Evolutionary conservation across 257 asterid species (phyloP).

Genomic region (Paulownia fortunei): DNA sequence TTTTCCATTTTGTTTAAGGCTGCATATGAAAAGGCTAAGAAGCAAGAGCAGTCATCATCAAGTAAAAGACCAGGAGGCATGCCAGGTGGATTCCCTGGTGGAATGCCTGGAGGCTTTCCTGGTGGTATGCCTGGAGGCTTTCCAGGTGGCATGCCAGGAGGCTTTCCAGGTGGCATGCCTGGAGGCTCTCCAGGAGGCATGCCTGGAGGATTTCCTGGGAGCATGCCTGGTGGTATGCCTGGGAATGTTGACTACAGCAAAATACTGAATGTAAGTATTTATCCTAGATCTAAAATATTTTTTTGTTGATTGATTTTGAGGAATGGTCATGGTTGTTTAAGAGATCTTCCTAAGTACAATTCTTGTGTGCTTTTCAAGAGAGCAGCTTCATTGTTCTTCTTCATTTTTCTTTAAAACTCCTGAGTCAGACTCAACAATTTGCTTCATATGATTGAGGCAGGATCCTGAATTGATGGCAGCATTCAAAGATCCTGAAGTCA

Average conservation of each 20-base stretch:
- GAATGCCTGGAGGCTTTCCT: conserved; percentile 53
- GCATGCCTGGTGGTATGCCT: conserved; percentile 54
- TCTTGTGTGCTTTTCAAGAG: not conserved
- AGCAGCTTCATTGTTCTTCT: not conserved
- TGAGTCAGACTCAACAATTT: conserved; percentile 10
- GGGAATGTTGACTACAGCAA: conserved; percentile 84
- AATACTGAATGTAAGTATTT: conserved; percentile 71
- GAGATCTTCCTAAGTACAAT: not conserved
- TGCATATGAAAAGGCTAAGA: conserved; percentile 93
- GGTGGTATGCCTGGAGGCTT: conserved; percentile 46
- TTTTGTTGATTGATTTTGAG: not conserved
- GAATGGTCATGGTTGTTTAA: not conserved
- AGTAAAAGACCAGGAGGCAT: conserved; percentile 69
- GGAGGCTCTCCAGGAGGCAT: conserved; percentile 62
- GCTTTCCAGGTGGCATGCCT: conserved; percentile 62
- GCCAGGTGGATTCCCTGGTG: conserved; percentile 58
- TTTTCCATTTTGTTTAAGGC: conserved; percentile 54
- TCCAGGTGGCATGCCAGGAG: conserved; percentile 58
- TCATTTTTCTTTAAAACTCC: not conserved
- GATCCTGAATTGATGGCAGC: conserved; percentile 99
- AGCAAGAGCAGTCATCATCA: conserved; percentile 83
- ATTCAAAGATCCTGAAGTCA: conserved; percentile 92
- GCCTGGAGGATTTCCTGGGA: conserved; percentile 53
- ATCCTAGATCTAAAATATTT: not conserved
- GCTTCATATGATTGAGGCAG: conserved; percentile 49